Base-by-base conservation (phyloP, 805 yeast genomes). In the Metschnikowia reukaufii region DNA sequence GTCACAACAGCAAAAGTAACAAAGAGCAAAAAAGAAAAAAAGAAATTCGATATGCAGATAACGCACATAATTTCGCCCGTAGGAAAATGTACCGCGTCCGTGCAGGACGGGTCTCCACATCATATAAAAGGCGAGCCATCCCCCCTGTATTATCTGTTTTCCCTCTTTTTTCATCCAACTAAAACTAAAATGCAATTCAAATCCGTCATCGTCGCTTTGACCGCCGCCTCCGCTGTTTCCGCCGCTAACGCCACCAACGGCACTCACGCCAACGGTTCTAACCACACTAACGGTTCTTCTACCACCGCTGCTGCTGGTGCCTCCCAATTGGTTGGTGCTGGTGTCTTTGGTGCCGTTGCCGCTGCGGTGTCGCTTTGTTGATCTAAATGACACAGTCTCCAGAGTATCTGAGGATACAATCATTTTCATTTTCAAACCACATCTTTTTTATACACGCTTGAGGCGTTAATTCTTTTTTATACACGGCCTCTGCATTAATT, bases 291-390 rank as follows among this genome's bases (percentile, higher is more conserved):
- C 55, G 50, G 50, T 39, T 29, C 54, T 33, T 29, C 44, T 48
- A 49, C 58, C 48, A 47, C 62, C 42, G 60, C 64, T 45, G 63
- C 59, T 49, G 57, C 64, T 50, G 70, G 67, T 55, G 63, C 65
- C 46, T 53, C 59, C 49, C 68, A 65, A 49, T 64, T 65, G 56
- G 68, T 64, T 42, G 65, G 67, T 49, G 70, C 67, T 30, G 62
- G 61, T 58, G 48, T 59, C 36, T 53, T 58, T 49, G 65, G 62
- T 51, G 64, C 59, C 31, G 63, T 51, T 33, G 65, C 62, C 43
- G 65, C 65, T 39, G 65, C 64, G 65, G 64, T 58, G 67, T 64
- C 54, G 73, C 73, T 62, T 66, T 68, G 60, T 66, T 68, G 61
- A 61, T 68, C 60, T 68, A 66, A 66, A 46, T 47, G 49, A 27